Percentiles rank a stretch among this genome's conserved stretches.
Conservation (phyloP, 805 yeast genomes). For the Scheffersomyces coipomensis region DNA sequence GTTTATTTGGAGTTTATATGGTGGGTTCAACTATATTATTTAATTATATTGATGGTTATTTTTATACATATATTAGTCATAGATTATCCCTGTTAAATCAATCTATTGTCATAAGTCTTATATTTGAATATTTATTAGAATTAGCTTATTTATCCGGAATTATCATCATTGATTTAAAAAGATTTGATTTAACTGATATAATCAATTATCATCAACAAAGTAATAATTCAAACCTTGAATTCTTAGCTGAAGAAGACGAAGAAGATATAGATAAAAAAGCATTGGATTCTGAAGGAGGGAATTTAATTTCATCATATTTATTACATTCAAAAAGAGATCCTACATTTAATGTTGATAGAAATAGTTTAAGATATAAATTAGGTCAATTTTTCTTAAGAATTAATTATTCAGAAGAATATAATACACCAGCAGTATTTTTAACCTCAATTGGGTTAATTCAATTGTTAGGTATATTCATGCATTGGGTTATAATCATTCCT, state of each 20-base stretch:
- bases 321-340: slow-evolving; percentile 12
- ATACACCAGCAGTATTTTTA: slow-evolving; percentile 22
- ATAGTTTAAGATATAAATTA: slow-evolving; percentile 22
- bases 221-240: neutral
- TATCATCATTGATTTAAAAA: slow-evolving; percentile 62
- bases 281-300: slow-evolving; percentile 18
- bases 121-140: slow-evolving; percentile 60
- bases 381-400: slow-evolving; percentile 34
- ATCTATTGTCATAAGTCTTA: slow-evolving; percentile 40
- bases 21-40: slow-evolving; percentile 6
- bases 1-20: slow-evolving; percentile 8
- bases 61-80: slow-evolving; percentile 8
- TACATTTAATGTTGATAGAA: slow-evolving; percentile 13
- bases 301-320: slow-evolving; percentile 22
- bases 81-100: slow-evolving; percentile 8
- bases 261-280: slow-evolving; percentile 2
- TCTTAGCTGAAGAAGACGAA: slow-evolving; percentile 4
- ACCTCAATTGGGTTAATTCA: slow-evolving; percentile 9
- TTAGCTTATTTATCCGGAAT: slow-evolving; percentile 65
- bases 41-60: slow-evolving; percentile 12
- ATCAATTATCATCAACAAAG: slow-evolving; percentile 27
- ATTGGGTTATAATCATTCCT: slow-evolving; percentile 21
- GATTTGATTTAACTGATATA: slow-evolving; percentile 60
- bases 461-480: slow-evolving; percentile 13
- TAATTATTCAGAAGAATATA: slow-evolving; percentile 14